Evolutionary conservation across 2,329 filamentous ascomycete genomes (phyloP), one percentile per base, ranked within the genome.

Genomic region (Trichoderma arundinaceum): DNA sequence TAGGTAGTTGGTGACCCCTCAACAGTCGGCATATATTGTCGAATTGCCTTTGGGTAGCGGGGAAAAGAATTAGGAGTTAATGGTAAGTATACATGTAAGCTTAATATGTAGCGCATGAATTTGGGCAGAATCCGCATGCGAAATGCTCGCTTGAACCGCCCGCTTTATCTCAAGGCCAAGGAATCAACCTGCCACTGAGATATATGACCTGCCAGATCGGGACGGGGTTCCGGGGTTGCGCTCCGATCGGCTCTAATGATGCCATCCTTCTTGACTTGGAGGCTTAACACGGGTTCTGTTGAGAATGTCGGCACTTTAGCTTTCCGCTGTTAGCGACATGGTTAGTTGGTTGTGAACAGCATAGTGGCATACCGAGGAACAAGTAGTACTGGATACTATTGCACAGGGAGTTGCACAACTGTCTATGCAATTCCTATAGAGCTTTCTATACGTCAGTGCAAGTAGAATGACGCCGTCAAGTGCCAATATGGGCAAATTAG

Each of bases 151-250:
- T 46, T 49, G 32, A 48, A 39, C 51, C 12, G 35, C 49, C 35
- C 48, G 48, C 59, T 38, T 46, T 46, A 63, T 63, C 49, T 19
- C 5, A 39, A 7, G 12, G 57, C 48, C 49, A 62, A 35, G 46
- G 32, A 44, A 22, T 10, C 48, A 49, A 28, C 10, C 28, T 53
- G 3, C 12, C 19, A 32, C 32, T 17, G 15, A 13, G 51, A 39
- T 38, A 2, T n/a, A 12, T 17, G 65, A 66, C 65, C 65, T 66
- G 59, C 65, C 65, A 39, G 35, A 66, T 66, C 65, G 52, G 65
- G 65, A 44, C 10, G 41, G 44, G 22, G 22, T 43, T 51, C 65
- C 65, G 65, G 60, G 19, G 59, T 28, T 49, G 52, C 41, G 59
- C 51, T 51, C 49, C 49, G 39, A 63, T 63, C 59, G 59, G 39